phyloP scores from a whole-genome alignment of 495 filamentous ascomycete genomes.

The Talaromyces stipitatus region DNA sequence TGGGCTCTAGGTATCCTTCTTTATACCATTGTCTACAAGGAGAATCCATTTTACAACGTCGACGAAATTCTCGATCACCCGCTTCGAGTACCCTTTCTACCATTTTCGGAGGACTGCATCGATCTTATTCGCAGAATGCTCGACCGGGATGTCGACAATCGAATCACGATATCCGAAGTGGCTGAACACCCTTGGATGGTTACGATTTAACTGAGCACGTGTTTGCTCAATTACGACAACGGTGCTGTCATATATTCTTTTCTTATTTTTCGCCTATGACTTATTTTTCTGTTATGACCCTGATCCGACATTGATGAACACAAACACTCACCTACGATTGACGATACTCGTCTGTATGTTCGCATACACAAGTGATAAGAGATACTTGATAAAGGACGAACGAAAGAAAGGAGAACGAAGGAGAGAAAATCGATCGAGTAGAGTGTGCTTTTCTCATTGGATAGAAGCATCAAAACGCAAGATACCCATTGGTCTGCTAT shows the following conservation, averaged over 20 bases:
- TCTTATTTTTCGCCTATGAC: neutral
- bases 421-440: neutral
- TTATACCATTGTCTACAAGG: slow-evolving; percentile 98
- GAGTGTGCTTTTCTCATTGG: neutral
- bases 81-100: slow-evolving; percentile 77
- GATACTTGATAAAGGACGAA: neutral
- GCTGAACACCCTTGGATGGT: slow-evolving; percentile 74
- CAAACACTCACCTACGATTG: neutral
- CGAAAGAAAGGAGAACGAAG: neutral
- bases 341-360: neutral
- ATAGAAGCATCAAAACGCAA: slow-evolving; percentile 7
- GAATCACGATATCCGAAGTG: slow-evolving; percentile 76
- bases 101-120: slow-evolving; percentile 83
- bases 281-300: neutral
- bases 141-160: slow-evolving; percentile 73
- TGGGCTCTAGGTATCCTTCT: slow-evolving; percentile 98
- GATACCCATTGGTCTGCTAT: slow-evolving; percentile 7
- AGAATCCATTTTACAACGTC: slow-evolving; percentile 98
- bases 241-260: neutral
- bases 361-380: neutral
- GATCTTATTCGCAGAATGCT: slow-evolving; percentile 87
- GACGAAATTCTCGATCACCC: slow-evolving; percentile 99
- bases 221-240: neutral
- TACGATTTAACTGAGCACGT: slow-evolving; percentile 11
- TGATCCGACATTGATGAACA: neutral